Evolutionary conservation across 164 flowering plant species (phyloP).

Genomic region (Macadamia integrifolia): DNA sequence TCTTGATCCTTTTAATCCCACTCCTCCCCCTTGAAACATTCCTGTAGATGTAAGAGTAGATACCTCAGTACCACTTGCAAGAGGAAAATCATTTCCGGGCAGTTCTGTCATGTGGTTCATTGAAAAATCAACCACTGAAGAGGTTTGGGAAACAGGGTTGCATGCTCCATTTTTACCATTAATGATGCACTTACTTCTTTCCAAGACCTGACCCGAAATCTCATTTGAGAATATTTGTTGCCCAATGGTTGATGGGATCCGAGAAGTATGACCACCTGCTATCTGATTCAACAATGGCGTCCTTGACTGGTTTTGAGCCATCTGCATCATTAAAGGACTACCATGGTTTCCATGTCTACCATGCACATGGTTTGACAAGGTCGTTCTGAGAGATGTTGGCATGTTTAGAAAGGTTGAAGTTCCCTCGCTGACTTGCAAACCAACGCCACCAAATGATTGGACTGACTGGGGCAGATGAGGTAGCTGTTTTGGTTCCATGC

Average conservation of each 20-base stretch:
- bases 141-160: slow-evolving; percentile 37
- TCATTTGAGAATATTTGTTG: slow-evolving; percentile 41
- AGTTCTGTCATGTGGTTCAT: slow-evolving; percentile 33
- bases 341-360: slow-evolving; percentile 26
- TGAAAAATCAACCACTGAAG: slow-evolving; percentile 42
- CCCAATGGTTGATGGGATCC: slow-evolving; percentile 33
- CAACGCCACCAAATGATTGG: slow-evolving; percentile 39
- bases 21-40: slow-evolving; percentile 36
- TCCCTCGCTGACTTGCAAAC: slow-evolving; percentile 26
- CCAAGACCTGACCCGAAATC: slow-evolving; percentile 20
- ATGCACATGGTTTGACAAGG: slow-evolving; percentile 10
- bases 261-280: slow-evolving; percentile 21
- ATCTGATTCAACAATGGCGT: slow-evolving; percentile 35
- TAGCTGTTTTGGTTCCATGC: slow-evolving; percentile 65
- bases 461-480: slow-evolving; percentile 48
- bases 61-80: slow-evolving; percentile 31
- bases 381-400: slow-evolving; percentile 8
- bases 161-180: slow-evolving; percentile 30
- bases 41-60: slow-evolving; percentile 31
- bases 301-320: slow-evolving; percentile 45
- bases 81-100: slow-evolving; percentile 45
- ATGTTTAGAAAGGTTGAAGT: background rate
- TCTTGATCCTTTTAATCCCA: slow-evolving; percentile 38
- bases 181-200: slow-evolving; percentile 31
- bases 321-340: slow-evolving; percentile 43